A percentile compares a stretch with the other conserved stretches of the same genome.
Conservation (phyloP, 2,329 filamentous ascomycete genomes). For the Erysiphe pulchra region DNA sequence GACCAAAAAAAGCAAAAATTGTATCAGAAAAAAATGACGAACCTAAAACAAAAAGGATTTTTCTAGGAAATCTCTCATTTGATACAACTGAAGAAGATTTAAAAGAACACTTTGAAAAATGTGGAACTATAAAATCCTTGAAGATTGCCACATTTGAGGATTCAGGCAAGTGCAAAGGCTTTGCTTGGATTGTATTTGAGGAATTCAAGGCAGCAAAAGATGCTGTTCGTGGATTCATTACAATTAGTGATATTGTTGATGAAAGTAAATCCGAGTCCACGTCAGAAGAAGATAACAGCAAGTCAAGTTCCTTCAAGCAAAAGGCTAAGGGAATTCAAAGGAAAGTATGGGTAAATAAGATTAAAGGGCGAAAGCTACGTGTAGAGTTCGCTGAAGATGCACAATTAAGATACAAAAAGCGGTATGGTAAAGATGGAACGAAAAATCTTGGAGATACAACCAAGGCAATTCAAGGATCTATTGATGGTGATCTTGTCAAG, state of each 20-base stretch:
- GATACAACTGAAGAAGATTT: conserved; percentile 60
- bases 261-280: conserved; percentile 11
- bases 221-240: conserved; percentile 59
- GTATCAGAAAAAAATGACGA: conserved; percentile 19
- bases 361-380: conserved; percentile 57
- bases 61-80: conserved; percentile 76
- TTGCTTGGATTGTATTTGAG: conserved; percentile 81
- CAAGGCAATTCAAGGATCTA: conserved; percentile 4
- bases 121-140: conserved; percentile 57
- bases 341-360: conserved; percentile 67
- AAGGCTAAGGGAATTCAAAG: conserved; percentile 31
- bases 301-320: conserved; percentile 20
- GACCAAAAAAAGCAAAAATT: conserved; percentile 37
- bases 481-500: conserved; percentile 8
- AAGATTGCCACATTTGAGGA: conserved; percentile 93
- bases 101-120: conserved; percentile 57
- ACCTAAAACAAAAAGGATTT: conserved; percentile 54
- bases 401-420: conserved; percentile 73
- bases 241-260: conserved; percentile 26
- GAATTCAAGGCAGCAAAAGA: conserved; percentile 47
- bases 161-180: conserved; percentile 92
- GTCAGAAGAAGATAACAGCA: conserved; percentile 14
- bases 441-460: conserved; percentile 9
- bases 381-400: conserved; percentile 89
- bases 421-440: conserved; percentile 51